Evolutionary conservation across 208 protist species (phyloP).

Genomic region (Trichomonas tenax): DNA sequence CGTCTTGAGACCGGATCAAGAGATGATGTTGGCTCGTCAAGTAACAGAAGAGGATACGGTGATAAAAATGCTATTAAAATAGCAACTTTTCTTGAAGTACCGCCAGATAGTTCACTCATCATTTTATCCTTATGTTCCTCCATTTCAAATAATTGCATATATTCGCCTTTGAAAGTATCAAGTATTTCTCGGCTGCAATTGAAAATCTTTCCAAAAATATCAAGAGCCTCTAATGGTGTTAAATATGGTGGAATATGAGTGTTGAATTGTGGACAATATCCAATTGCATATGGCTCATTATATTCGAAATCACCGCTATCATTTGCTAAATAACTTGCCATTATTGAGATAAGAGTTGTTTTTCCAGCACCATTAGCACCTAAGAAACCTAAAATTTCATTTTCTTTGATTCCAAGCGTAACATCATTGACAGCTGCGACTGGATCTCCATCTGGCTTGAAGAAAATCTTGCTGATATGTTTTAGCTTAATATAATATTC

Average conservation of each 20-base stretch:
- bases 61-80: background rate
- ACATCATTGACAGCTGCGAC: too few species aligned
- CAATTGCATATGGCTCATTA: too few species aligned
- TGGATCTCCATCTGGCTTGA: too few species aligned
- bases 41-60: background rate
- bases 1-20: background rate
- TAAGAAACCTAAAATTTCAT: too few species aligned
- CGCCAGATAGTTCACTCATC: background rate
- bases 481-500: too few species aligned
- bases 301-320: too few species aligned
- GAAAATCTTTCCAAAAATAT: background rate
- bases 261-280: too few species aligned
- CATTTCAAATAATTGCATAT: background rate
- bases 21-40: constrained; percentile 3
- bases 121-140: background rate
- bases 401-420: too few species aligned
- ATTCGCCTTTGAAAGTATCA: background rate
- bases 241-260: background rate
- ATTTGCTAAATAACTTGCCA: too few species aligned
- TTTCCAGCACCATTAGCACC: too few species aligned
- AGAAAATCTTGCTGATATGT: too few species aligned
- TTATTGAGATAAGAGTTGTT: too few species aligned
- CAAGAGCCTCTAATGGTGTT: background rate
- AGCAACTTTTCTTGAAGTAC: background rate
- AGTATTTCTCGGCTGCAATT: background rate